Evolutionary conservation across 164 flowering plant genomes (phyloP), one percentile per base, ranked within the genome.

Genomic region (Tetrastigma voinierianum): DNA sequence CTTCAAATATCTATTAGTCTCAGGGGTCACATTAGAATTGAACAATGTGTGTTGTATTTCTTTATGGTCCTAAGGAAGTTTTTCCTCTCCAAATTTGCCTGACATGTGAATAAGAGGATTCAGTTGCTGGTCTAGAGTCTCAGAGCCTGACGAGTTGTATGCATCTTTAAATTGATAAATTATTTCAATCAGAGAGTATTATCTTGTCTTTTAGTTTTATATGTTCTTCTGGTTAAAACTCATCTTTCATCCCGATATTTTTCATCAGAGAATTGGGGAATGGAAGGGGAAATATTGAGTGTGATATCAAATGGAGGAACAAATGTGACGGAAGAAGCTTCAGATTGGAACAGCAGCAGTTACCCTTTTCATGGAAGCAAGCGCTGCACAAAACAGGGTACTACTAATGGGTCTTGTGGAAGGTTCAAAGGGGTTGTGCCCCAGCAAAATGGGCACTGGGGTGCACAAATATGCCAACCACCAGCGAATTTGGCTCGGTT

Each of bases 391-490:
- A 76, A 76, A 57, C 69, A 65, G 0, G 70, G 67, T 8, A 45
- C 32, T n/a, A 23, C 21, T 4, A 46, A 20, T 11, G 4, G 66
- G 2, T 25, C 77, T 11, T 48, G 57, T 0, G 24, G 68, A 8
- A 79, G 70, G 68, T 85, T 78, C 77, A 88, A 84, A 76, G 94
- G 94, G 9, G 89, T 86, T 13, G 88, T 88, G 3, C 72, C 74
- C 15, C 89, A 83, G 57, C 85, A 66, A 21, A 85, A 85, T 13
- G 88, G 91, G 10, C 80, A 80, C 16, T 85, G 89, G 91, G 94
- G 94, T 3, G 85, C 88, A 4, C 94, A 86, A 68, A 82, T 86
- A 88, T 21, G 77, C 85, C 18, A 81, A 85, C 52, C 88, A 82
- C 77, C 76, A 80, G 48, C 58, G 91, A 5, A 76, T 86, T 19